Conservation (phyloP, 345 rosid species). For the Gossypium ekmanianum region DNA sequence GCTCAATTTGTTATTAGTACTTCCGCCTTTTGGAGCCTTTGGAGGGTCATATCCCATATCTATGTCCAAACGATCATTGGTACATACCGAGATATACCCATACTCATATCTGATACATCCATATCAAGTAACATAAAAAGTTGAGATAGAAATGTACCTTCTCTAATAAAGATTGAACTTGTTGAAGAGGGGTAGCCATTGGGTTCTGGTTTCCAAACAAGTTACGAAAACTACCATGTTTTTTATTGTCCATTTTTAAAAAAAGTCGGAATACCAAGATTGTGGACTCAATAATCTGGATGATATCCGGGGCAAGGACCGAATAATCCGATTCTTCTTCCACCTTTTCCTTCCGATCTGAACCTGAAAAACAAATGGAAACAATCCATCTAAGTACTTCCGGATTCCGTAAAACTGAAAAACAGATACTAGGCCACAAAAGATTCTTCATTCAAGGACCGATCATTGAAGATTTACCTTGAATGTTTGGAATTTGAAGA, state of each 20-base stretch:
- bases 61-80: too few species aligned
- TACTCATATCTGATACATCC: too few species aligned
- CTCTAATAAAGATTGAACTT: slow-evolving; percentile 63
- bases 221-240: slow-evolving; percentile 42
- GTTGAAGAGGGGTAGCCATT: slow-evolving; percentile 65
- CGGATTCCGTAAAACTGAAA: not conserved
- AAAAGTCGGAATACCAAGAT: slow-evolving; percentile 64
- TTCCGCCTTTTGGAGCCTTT: too few species aligned
- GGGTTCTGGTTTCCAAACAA: slow-evolving; percentile 67
- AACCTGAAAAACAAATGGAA: slow-evolving; percentile 38
- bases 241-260: slow-evolving; percentile 79
- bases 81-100: too few species aligned
- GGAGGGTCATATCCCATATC: too few species aligned
- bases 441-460: not conserved
- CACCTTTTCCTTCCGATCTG: slow-evolving; percentile 43
- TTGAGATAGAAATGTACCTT: slow-evolving; percentile 41
- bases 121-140: not conserved
- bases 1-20: too few species aligned
- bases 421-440: not conserved
- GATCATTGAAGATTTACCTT: slow-evolving; percentile 38
- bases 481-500: slow-evolving; percentile 81
- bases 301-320: slow-evolving; percentile 65
- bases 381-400: not conserved
- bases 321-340: slow-evolving; percentile 50
- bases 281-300: slow-evolving; percentile 55